A percentile compares a stretch with the other conserved stretches of the same genome.
Evolutionary conservation across 2,329 filamentous ascomycete genomes (phyloP).

Genomic region (Colletotrichum eremochloae): DNA sequence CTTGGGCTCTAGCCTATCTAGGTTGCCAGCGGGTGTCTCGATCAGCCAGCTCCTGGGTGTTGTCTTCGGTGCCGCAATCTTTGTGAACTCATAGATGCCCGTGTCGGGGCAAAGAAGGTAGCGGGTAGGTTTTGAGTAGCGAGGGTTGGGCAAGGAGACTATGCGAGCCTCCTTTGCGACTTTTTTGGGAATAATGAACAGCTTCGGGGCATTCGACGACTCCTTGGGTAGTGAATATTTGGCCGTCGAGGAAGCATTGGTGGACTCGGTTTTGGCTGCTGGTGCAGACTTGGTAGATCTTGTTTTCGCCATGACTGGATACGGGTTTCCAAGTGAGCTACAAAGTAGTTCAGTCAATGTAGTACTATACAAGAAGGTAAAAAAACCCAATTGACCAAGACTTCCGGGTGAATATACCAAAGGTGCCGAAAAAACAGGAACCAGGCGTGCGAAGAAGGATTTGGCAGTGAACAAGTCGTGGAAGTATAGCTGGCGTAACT

Average conservation of each 20-base stretch:
- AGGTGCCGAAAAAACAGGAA: too few species aligned
- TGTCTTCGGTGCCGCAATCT: constrained; percentile 64
- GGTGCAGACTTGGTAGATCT: constrained; percentile 57
- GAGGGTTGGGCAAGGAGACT: constrained; percentile 71
- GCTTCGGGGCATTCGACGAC: constrained; percentile 60
- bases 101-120: constrained; percentile 73
- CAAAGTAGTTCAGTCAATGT: not conserved
- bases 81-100: constrained; percentile 76
- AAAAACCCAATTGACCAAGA: not conserved
- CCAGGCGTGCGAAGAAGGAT: not conserved
- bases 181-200: constrained; percentile 73
- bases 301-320: constrained; percentile 62
- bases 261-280: constrained; percentile 49
- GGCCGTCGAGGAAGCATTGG: constrained; percentile 47
- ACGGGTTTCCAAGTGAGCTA: not conserved
- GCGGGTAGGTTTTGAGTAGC: constrained; percentile 66
- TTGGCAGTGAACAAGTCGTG: not conserved
- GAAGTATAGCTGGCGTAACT: not conserved
- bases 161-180: constrained; percentile 68
- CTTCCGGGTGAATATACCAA: not conserved
- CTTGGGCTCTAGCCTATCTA: constrained; percentile 43
- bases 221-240: constrained; percentile 58
- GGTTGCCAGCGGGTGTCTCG: constrained; percentile 49
- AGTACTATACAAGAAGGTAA: not conserved
- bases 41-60: constrained; percentile 74